These are phyloP conservation scores for Fusarium neocosmosporiellum DNA, from an alignment of 2,329 filamentous ascomycete species.

Conservation along the genomic window DNA sequence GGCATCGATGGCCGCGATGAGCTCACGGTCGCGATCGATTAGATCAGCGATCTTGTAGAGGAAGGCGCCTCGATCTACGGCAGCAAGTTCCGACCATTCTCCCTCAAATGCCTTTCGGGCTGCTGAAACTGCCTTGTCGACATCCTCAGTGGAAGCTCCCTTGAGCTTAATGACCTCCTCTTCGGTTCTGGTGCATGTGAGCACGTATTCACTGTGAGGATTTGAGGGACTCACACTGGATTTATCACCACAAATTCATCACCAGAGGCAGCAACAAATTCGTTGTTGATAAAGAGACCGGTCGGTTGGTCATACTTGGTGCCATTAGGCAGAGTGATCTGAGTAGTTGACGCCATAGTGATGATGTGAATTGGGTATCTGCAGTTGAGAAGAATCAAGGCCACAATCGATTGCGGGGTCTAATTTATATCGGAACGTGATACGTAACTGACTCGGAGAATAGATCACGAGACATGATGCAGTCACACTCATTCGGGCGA, in stretches of 20 bases:
- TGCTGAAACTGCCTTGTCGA: conserved; percentile 35
- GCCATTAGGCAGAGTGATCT: conserved; percentile 42
- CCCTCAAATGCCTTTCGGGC: conserved; percentile 41
- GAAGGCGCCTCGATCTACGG: conserved; percentile 33
- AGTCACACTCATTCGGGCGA: background rate
- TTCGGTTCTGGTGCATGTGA: conserved; percentile 20
- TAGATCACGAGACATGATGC: background rate
- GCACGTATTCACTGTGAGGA: accelerated
- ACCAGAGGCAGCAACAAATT: conserved; percentile 38
- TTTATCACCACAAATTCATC: conserved; percentile 38
- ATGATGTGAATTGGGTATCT: background rate
- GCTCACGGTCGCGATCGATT: conserved; percentile 39
- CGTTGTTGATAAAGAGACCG: conserved; percentile 45
- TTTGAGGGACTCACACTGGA: conserved; percentile 22
- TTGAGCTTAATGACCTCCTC: conserved; percentile 36
- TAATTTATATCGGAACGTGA: background rate
- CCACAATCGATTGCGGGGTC: background rate
- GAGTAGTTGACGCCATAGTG: conserved; percentile 28
- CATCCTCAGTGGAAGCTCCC: conserved; percentile 35
- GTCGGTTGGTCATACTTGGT: conserved; percentile 52
- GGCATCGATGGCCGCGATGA: conserved; percentile 39
- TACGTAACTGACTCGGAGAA: background rate
- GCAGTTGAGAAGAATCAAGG: background rate
- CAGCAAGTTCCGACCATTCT: conserved; percentile 39
- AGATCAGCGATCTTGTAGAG: conserved; percentile 39